Conservation (phyloP, 1,284 basidiomycete genomes). For the Moesziomyces globuligerus region DNA sequence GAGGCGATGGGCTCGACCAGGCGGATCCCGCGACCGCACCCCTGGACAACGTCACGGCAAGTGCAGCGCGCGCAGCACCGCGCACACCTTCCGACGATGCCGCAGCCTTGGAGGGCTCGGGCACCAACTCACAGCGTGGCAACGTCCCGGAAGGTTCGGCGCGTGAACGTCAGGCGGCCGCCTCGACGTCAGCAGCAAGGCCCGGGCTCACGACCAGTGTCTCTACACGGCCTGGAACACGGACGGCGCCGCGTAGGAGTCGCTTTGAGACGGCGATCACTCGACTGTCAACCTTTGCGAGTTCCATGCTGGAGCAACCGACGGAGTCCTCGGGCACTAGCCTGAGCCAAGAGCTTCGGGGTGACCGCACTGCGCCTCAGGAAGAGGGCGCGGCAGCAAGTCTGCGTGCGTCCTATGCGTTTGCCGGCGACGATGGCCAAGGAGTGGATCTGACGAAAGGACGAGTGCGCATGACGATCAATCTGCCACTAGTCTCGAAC, state of each 20-base stretch:
- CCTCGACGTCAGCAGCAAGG: conserved; percentile 1
- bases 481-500: conserved; percentile 59
- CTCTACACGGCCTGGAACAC: conserved; percentile 4
- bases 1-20: background rate
- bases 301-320: conserved; percentile 51
- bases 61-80: no score
- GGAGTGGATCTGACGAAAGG: conserved; percentile 61
- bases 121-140: no score
- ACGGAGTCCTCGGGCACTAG: conserved; percentile 15
- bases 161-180: background rate
- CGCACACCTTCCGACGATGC: no score
- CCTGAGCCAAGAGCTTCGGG: conserved; percentile 1
- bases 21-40: no score
- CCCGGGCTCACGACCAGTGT: conserved; percentile 17
- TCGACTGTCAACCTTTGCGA: conserved; percentile 60
- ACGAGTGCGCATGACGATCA: conserved; percentile 64
- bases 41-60: no score
- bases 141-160: background rate
- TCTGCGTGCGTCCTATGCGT: conserved; percentile 61
- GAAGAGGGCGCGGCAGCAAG: conserved; percentile 11
- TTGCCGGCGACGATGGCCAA: conserved; percentile 60
- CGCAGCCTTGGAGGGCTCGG: no score
- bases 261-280: conserved; percentile 55
- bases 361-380: background rate
- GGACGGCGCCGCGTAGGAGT: conserved; percentile 17